Conservation (phyloP, 305 asterid genomes). For the Fraxinus floribunda region DNA sequence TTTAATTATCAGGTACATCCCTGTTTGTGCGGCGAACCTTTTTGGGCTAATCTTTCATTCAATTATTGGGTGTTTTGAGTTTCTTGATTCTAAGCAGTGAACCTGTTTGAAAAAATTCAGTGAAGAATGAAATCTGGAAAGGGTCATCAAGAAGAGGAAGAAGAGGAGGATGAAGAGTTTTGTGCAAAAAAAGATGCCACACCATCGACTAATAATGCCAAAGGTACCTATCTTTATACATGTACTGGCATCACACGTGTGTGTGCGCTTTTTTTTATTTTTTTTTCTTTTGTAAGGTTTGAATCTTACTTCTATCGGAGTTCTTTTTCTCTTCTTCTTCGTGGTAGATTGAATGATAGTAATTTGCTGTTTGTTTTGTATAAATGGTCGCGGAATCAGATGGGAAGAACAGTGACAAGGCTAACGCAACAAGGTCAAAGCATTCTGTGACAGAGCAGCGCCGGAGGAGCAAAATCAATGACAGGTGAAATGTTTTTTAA, state of each 20-base stretch:
- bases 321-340: not conserved
- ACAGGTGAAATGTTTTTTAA: constrained; percentile 47
- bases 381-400: constrained; percentile 46
- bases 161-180: constrained; percentile 45
- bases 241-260: not conserved
- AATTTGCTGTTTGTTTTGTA: constrained; percentile 4
- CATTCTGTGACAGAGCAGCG: constrained; percentile 97
- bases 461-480: constrained; percentile 90
- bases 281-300: not conserved
- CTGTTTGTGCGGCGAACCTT: not conserved
- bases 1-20: constrained; percentile 22
- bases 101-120: too few relatives aligned
- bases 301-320: not conserved
- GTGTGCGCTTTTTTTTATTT: too few relatives aligned
- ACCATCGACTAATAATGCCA: constrained; percentile 51
- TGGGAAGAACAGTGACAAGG: constrained; percentile 79
- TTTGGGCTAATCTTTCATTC: not conserved
- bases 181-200: constrained; percentile 47
- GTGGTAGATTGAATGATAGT: too few relatives aligned
- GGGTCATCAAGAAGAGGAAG: constrained; percentile 52
- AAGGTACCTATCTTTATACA: constrained; percentile 37
- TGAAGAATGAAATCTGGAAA: constrained; percentile 41
- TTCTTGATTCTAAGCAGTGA: not conserved
- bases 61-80: not conserved
- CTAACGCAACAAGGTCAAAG: constrained; percentile 73